Evolutionary conservation across 768 basidiomycete species (phyloP), one percentile per base, ranked within the genome.

Genomic region (Rhizopogon vesiculosus): DNA sequence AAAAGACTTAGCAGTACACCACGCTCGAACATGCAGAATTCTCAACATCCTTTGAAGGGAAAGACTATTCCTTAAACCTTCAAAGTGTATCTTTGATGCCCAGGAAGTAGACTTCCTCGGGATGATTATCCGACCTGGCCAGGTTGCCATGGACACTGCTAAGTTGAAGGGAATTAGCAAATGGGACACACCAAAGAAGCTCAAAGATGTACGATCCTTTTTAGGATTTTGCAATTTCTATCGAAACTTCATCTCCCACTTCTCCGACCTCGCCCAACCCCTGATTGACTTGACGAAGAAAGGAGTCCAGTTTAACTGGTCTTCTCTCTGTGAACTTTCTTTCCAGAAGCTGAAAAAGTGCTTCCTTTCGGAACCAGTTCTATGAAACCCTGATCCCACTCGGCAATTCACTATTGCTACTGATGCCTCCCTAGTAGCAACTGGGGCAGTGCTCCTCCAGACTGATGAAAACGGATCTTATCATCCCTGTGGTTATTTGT

Each of bases 211-310:
- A 3, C 72, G 73, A 62, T 63, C 62, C 5, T 80, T 80, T 64
- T 54, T 80, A 1, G 75, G 76, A 5, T 78, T 80, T 54, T 60
- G 65, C 3, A 79, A 78, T 61, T 80, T 77, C 57, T 80, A 79
- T 51, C 56, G 70, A 2, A 53, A 69, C 0, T 79, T 79, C 64
- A 74, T 79, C 16, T 4, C 61, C 16, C 56, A 66, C n/a, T 79
- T 68, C 57, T 64, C 72, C 3, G 10, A 63, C 12, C 72, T 74
- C 1, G 22, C 22, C 2, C 22, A 2, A 22, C 22, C 22, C 22
- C 22, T 22, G 22, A 22, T 22, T 2, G 22, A 22, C 22, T 22
- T 22, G 22, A 22, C 22, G 1, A 22, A 22, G 22, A 22, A 22
- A 22, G 1, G 1, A 22, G 22, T 22, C 29, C 12, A 31, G 3